Evolutionary conservation across 352 stramenopile species (phyloP).

Genomic region (Globisporangium okanoganense): DNA sequence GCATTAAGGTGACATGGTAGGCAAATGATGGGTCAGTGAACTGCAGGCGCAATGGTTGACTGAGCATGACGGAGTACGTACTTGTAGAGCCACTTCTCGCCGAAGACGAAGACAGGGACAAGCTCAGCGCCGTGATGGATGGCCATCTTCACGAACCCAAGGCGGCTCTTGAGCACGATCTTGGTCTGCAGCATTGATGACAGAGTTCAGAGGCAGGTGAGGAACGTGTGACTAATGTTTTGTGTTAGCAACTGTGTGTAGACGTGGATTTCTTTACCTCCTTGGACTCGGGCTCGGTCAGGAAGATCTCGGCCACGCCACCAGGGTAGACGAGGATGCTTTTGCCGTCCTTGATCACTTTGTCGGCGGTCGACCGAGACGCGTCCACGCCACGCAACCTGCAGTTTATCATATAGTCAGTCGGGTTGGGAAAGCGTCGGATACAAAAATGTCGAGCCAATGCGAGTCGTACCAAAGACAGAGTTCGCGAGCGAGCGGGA

Average conservation of each 20-base stretch:
- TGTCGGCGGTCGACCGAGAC: slow-evolving; percentile 31
- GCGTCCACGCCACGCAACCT: slow-evolving; percentile 36
- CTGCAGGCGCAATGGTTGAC: no score
- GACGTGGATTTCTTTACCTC: no score
- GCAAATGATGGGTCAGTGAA: no score
- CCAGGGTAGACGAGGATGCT: slow-evolving; percentile 47
- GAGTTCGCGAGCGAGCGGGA: slow-evolving; percentile 59
- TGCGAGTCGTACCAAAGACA: slow-evolving; percentile 39
- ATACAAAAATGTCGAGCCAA: no score
- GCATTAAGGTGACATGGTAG: background rate
- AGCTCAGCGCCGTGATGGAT: slow-evolving; percentile 40
- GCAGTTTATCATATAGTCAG: no score
- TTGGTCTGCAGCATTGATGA: slow-evolving; percentile 17
- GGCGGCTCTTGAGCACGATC: slow-evolving; percentile 36
- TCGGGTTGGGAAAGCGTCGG: no score
- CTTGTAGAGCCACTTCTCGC: slow-evolving; percentile 56
- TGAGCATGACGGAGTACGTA: slow-evolving; percentile 11
- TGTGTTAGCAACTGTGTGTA: no score
- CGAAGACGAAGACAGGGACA: slow-evolving; percentile 46
- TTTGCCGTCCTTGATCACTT: slow-evolving; percentile 34
- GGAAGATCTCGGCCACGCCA: slow-evolving; percentile 39
- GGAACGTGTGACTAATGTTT: no score
- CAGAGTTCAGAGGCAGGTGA: background rate
- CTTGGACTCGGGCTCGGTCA: slow-evolving; percentile 41
- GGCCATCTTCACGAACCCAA: slow-evolving; percentile 45